Percentiles rank a stretch among this genome's conserved stretches.
These are phyloP conservation scores for Castanea sativa DNA, from an alignment of 306 rosid species.

Conservation along the genomic window DNA sequence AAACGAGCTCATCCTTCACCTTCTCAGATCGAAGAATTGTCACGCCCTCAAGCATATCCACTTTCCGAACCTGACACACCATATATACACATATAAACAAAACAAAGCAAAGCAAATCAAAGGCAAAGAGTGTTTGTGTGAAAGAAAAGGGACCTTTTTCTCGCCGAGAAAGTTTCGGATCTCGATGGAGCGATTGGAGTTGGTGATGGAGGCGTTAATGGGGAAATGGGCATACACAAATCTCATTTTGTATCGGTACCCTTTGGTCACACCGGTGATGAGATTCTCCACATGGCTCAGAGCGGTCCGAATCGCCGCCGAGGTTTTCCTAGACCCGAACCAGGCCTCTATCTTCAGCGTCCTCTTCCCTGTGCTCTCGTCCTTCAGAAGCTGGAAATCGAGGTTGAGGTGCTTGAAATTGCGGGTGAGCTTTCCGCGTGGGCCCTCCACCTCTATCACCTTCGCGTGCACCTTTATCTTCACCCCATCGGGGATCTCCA, in stretches of 20 bases:
- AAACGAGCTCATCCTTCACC: conserved; percentile 71
- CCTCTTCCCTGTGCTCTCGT: conserved; percentile 39
- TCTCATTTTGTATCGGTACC: conserved; percentile 85
- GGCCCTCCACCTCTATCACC: conserved; percentile 10
- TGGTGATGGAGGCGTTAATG: conserved; percentile 70
- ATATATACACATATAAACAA: background rate
- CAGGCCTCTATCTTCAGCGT: conserved; percentile 75
- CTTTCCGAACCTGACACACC: conserved; percentile 64
- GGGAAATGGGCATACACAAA: conserved; percentile 87
- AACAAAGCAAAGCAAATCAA: background rate
- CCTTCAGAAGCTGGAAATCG: conserved; percentile 27
- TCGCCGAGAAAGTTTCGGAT: conserved; percentile 76
- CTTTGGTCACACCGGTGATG: conserved; percentile 88
- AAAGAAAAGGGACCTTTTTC: conserved; percentile 42
- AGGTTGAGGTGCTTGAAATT: conserved; percentile 11
- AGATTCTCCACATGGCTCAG: conserved; percentile 75
- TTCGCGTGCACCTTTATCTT: conserved; percentile 1
- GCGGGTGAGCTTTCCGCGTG: background rate
- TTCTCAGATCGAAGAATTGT: conserved; percentile 63
- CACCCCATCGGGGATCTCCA: conserved; percentile 8
- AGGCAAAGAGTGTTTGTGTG: no score
- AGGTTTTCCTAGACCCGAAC: conserved; percentile 75
- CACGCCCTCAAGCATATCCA: conserved; percentile 77
- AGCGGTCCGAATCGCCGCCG: conserved; percentile 83
- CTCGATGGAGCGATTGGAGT: conserved; percentile 46